Conservation (phyloP, 306 rosid species). For the Quercus ilex region DNA sequence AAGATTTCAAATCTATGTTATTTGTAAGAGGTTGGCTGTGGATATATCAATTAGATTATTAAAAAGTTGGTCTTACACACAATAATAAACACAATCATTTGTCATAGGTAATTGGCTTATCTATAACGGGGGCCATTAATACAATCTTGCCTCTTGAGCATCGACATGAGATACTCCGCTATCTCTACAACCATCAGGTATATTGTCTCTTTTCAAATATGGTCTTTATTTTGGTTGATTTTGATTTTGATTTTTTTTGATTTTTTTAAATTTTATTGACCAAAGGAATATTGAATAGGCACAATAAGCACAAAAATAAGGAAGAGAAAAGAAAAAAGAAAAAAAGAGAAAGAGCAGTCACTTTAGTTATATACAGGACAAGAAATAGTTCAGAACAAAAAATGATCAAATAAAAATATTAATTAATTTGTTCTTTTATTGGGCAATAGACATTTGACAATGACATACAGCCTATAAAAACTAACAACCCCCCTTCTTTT, state of each 20-base stretch:
- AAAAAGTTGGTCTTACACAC: background rate
- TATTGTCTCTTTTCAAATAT: background rate
- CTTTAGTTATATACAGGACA: too few relatives aligned
- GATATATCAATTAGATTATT: too few relatives aligned
- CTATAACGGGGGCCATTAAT: constrained; percentile 44
- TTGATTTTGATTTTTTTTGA: background rate
- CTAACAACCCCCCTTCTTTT: too few relatives aligned
- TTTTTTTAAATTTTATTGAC: background rate
- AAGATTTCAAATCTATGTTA: background rate
- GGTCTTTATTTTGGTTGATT: too few relatives aligned
- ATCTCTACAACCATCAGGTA: constrained; percentile 68
- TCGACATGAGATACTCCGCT: constrained; percentile 55
- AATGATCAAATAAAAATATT: too few relatives aligned
- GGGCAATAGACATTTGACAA: too few relatives aligned
- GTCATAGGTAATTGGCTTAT: constrained; percentile 59
- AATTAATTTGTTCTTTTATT: too few relatives aligned
- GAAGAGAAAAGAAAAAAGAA: background rate
- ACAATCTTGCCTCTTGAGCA: constrained; percentile 34
- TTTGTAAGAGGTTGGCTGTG: too few relatives aligned
- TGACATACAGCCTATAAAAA: too few relatives aligned
- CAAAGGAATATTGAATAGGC: background rate
- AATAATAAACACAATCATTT: background rate
- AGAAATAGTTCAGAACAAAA: too few relatives aligned
- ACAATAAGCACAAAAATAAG: too few relatives aligned
- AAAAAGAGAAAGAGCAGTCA: background rate